A percentile compares a stretch with the other conserved stretches of the same genome.
Conservation (phyloP, 2,329 filamentous ascomycete species). For the Beauveria sp. region DNA sequence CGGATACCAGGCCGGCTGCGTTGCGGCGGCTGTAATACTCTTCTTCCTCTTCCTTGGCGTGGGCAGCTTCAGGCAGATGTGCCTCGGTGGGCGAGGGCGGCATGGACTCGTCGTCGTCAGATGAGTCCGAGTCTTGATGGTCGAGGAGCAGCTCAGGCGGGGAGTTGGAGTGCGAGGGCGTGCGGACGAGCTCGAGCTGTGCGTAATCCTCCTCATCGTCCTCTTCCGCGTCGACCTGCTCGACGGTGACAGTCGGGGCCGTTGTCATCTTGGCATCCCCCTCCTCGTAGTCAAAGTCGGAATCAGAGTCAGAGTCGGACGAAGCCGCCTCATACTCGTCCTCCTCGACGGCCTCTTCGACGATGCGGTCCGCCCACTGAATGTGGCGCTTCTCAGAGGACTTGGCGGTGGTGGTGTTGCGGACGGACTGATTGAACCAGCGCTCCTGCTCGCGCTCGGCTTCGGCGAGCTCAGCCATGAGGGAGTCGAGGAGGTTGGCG, state of each 20-base stretch:
- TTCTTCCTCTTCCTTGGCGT: slow-evolving; percentile 30
- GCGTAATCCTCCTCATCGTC: slow-evolving; percentile 55
- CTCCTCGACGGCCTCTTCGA: slow-evolving; percentile 45
- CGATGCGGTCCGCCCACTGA: slow-evolving; percentile 77
- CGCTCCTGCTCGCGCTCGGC: slow-evolving; percentile 92
- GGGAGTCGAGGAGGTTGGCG: slow-evolving; percentile 91
- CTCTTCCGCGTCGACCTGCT: slow-evolving; percentile 33
- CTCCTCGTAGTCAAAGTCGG: slow-evolving; percentile 42
- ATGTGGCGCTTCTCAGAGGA: slow-evolving; percentile 61
- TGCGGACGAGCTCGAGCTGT: slow-evolving; percentile 60
- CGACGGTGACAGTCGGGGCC: slow-evolving; percentile 34
- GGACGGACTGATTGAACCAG: slow-evolving; percentile 96
- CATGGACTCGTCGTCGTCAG: slow-evolving; percentile 63
- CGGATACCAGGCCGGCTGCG: slow-evolving; percentile 42
- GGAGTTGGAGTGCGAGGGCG: slow-evolving; percentile 56
- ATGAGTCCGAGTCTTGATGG: slow-evolving; percentile 59
- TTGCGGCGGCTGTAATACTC: slow-evolving; percentile 47
- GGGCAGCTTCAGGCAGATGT: slow-evolving; percentile 47
- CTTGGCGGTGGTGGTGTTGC: slow-evolving; percentile 37
- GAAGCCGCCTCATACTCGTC: slow-evolving; percentile 54
- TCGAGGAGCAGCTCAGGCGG: slow-evolving; percentile 66
- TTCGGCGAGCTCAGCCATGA: slow-evolving; percentile 88
- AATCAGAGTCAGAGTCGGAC: slow-evolving; percentile 39
- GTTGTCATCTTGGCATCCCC: slow-evolving; percentile 46
- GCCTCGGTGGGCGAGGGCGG: slow-evolving; percentile 60